These are phyloP conservation scores for Histomonas meleagridis DNA, from an alignment of 208 protist species.

Conservation along the genomic window DNA sequence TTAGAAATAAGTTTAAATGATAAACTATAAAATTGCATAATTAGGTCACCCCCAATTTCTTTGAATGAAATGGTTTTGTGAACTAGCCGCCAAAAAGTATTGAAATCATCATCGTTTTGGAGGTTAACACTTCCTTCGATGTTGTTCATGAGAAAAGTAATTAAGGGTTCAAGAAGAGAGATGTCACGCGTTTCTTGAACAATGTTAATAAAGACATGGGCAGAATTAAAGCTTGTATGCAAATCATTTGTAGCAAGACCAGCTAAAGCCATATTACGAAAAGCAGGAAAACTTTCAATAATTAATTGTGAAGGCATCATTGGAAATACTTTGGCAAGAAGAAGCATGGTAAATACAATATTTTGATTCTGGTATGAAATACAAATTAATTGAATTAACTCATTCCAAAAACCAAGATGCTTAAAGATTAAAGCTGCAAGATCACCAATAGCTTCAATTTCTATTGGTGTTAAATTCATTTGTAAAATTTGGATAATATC, in stretches of 20 bases:
- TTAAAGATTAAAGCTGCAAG: background rate
- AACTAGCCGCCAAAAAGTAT: background rate
- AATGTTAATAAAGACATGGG: background rate
- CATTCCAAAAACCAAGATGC: background rate
- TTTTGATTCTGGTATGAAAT: background rate
- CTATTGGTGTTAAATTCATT: background rate
- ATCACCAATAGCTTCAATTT: background rate
- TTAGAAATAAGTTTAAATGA: background rate
- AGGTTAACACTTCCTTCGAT: background rate
- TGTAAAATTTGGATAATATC: background rate
- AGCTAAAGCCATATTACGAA: background rate
- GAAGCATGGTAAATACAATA: background rate
- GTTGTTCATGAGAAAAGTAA: background rate
- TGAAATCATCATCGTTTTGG: background rate
- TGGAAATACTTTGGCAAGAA: background rate
- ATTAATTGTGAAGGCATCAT: background rate
- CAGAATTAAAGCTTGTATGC: background rate
- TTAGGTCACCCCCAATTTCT: background rate
- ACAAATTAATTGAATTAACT: background rate
- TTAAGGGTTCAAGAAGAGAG: background rate
- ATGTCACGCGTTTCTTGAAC: background rate
- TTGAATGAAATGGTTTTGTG: background rate
- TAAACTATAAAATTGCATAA: background rate
- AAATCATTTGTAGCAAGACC: background rate
- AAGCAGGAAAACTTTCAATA: background rate